Evolutionary conservation across 805 yeast genomes (phyloP), one percentile per base, ranked within the genome.

Genomic region (Saccharomycopsis sp.): DNA sequence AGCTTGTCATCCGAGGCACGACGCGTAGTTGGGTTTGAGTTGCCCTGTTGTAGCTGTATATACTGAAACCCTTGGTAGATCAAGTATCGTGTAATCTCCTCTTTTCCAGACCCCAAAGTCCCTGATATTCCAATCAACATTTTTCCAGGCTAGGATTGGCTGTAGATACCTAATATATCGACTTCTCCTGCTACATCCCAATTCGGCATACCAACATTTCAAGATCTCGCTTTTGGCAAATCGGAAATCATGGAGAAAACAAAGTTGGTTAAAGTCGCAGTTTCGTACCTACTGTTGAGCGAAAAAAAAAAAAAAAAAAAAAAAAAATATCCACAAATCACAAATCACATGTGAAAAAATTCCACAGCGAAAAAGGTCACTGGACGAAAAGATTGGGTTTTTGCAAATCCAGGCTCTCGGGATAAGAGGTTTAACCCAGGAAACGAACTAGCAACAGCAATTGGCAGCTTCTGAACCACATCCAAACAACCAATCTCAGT

Each of bases 41-140:
- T 29, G 38, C 38, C 38, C 22, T 25, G 42, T 2, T 24, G 22
- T 24, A 67, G 63, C 17, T 68, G 68, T 19, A 80, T 66, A 60
- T 62, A 65, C 52, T 67, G 63, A 70, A 84, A 85, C 17, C 86
- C 88, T 59, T 79, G 82, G 52, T 71, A 71, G 2, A 75, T 72
- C 54, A 88, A 72, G 67, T 82, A 86, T 50, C 81, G 70, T 1
- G 83, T 83, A 1, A 85, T 83, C 59, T 83, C 85, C 1, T 82
- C 75, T 64, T 84, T 82, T 0, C 96, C 96, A 15, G 91, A 78
- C 51, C 83, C 76, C 0, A 78, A 65, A 0, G 89, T 79, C 0
- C 96, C 96, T 0, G 92, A 82, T 3, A 88, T 75, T 1, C 93
- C 94, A 23, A 88, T 79, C 49, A 89, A 75, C 96, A 88, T 88